A percentile compares a stretch with the other conserved stretches of the same genome.
Conservation (phyloP, 2,329 filamentous ascomycete species). For the Parascedosporium putredinis region DNA sequence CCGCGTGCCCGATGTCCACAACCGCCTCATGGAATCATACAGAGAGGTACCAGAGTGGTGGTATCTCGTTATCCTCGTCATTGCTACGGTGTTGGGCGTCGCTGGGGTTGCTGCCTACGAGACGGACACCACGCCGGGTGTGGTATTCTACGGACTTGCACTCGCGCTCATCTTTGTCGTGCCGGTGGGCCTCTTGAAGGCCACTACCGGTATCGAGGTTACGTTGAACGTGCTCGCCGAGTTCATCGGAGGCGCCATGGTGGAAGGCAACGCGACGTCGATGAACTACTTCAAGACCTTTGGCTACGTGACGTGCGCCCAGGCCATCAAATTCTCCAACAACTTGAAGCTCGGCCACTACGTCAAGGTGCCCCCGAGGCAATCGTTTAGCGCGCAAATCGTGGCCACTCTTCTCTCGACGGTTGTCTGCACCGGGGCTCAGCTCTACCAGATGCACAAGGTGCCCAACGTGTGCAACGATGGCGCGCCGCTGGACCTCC, state of each 20-base stretch:
- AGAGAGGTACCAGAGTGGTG: conserved; percentile 44
- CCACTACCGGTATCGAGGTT: conserved; percentile 41
- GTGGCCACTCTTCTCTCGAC: conserved; percentile 44
- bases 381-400: conserved; percentile 50
- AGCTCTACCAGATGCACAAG: conserved; percentile 34
- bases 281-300: conserved; percentile 48
- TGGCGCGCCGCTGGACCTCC: conserved; percentile 24
- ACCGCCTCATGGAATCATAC: conserved; percentile 36
- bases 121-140: conserved; percentile 39
- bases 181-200: conserved; percentile 41
- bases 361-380: conserved; percentile 50
- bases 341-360: conserved; percentile 42
- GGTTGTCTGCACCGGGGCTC: conserved; percentile 37
- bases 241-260: conserved; percentile 40
- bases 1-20: conserved; percentile 33
- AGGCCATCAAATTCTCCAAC: conserved; percentile 40
- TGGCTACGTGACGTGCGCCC: conserved; percentile 37
- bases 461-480: conserved; percentile 26
- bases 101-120: conserved; percentile 37
- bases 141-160: conserved; percentile 39
- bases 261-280: conserved; percentile 38
- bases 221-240: conserved; percentile 43
- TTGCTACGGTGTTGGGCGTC: conserved; percentile 34
- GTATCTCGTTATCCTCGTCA: conserved; percentile 32
- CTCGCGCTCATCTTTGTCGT: conserved; percentile 41